These are phyloP conservation scores for Ophiostoma populinum DNA, from an alignment of 2,329 filamentous ascomycete genomes.

Conservation along the genomic window DNA sequence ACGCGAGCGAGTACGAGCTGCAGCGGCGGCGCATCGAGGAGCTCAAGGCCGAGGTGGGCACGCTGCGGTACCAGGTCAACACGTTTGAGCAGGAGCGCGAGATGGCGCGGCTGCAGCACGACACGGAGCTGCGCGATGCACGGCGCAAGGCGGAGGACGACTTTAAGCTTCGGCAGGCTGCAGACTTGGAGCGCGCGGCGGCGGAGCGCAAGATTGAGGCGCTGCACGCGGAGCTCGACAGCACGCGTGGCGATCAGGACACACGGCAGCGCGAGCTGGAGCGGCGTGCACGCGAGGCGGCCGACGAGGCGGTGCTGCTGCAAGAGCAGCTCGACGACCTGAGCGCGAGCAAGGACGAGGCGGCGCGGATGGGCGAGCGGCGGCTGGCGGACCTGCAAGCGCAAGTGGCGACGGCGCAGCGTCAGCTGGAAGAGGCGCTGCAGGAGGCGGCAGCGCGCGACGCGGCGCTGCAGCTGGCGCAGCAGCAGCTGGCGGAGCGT, in stretches of 20 bases:
- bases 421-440: constrained; percentile 38
- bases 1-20: constrained; percentile 40
- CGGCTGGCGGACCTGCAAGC: constrained; percentile 36
- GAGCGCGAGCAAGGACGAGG: constrained; percentile 45
- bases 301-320: constrained; percentile 56
- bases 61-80: constrained; percentile 72
- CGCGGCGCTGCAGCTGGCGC: constrained; percentile 37
- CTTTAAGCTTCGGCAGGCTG: constrained; percentile 47
- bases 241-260: constrained; percentile 30
- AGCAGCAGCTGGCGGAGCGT: constrained; percentile 49
- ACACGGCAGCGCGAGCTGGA: constrained; percentile 48
- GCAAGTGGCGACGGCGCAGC: constrained; percentile 28
- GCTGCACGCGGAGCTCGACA: constrained; percentile 32
- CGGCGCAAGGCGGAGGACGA: constrained; percentile 73
- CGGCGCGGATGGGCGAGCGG: constrained; percentile 42
- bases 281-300: constrained; percentile 48
- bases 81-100: constrained; percentile 80
- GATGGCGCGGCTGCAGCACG: constrained; percentile 58
- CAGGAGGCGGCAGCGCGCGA: constrained; percentile 40
- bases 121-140: constrained; percentile 67
- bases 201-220: constrained; percentile 31
- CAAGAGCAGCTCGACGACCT: constrained; percentile 72
- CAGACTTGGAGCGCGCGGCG: constrained; percentile 36
- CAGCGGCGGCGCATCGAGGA: constrained; percentile 49
- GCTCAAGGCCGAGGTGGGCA: constrained; percentile 76